Evolutionary conservation across 371 early-diverging fungal species (phyloP).

Genomic region (Haplosporangium sp.): DNA sequence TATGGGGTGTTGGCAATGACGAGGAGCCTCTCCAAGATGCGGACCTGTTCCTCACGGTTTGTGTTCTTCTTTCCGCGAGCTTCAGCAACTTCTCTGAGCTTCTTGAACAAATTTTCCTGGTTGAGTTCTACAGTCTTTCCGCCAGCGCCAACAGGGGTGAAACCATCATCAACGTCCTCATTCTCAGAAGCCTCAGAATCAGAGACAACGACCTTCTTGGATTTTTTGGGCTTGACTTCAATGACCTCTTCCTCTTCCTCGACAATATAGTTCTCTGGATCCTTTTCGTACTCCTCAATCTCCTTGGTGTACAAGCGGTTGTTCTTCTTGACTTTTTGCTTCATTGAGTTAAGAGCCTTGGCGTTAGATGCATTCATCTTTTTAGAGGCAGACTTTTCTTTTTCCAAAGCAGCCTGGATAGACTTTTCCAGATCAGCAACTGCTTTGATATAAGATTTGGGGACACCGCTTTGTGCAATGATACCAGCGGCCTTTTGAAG

Average conservation of each 20-base stretch:
- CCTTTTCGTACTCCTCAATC: constrained; percentile 78
- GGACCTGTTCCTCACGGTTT: constrained; percentile 84
- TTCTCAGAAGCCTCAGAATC: constrained; percentile 63
- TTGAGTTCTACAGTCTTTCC: constrained; percentile 78
- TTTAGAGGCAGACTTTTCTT: constrained; percentile 78
- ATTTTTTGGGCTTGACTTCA: constrained; percentile 44
- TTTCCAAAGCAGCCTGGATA: constrained; percentile 71
- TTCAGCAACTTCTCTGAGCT: constrained; percentile 82
- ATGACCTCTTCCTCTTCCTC: constrained; percentile 38
- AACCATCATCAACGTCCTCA: constrained; percentile 75
- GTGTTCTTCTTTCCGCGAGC: constrained; percentile 96
- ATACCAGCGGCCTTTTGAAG: constrained; percentile 79
- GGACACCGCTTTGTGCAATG: constrained; percentile 72
- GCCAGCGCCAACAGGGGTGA: constrained; percentile 88
- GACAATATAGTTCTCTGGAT: constrained; percentile 47
- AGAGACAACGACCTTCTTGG: constrained; percentile 40
- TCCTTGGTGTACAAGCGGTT: constrained; percentile 80
- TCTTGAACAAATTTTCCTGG: constrained; percentile 84
- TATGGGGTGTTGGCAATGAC: constrained; percentile 77
- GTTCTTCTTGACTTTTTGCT: constrained; percentile 92
- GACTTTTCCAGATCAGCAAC: constrained; percentile 84
- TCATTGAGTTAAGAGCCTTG: constrained; percentile 90
- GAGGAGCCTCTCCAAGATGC: constrained; percentile 74
- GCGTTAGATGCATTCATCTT: constrained; percentile 87
- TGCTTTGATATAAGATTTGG: constrained; percentile 83